Evolutionary conservation across 1,139 yeast species (phyloP), one percentile per base, ranked within the genome.

Genomic region (Taiozyma sp.): DNA sequence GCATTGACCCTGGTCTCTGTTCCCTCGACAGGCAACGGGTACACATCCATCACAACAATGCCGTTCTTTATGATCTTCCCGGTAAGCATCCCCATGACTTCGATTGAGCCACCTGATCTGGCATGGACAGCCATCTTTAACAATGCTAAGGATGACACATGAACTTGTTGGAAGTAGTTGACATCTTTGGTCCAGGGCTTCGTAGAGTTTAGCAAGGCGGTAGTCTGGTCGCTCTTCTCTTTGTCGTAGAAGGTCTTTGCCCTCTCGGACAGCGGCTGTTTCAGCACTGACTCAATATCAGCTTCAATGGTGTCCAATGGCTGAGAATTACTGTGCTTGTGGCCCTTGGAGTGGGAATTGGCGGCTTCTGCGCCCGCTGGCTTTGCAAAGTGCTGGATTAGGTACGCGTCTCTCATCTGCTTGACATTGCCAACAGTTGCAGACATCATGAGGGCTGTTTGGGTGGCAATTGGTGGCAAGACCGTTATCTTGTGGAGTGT

Each of bases 1-100:
- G 98, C 98, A 67, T 93, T 93, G 34, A 93, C 99, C 50, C 98
- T 69, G 0, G 97, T 89, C 65, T 93, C 98, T 0, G 98, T 90
- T 1, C 98, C 98, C 67, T 88, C 95, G 1, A 91, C 97, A 0
- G 98, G 98, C 45, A 93, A 70, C 6, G 91, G 84, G 65, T 87
- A 93, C 6, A 83, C 85, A 65, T 91, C 97, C 76, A 84, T 76
- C 1, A 93, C 86, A 3, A 88, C 77, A 54, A 93, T 80, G 14
- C 79, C 75, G 44, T 76, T 69, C 1, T 73, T 77, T 3, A 75
- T 68, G 11, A 88, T 76, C 57, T 83, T 83, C 0, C 98, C 98
- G 0, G 93, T 80, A 68, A 93, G 74, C 85, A 90, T 86, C 4
- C 98, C 98, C 98, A 93, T 91, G 14, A 93, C 82, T 65, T 93